Percentiles rank a stretch among this genome's conserved stretches.
These are phyloP conservation scores for Parastagonospora avenae DNA, from an alignment of 2,329 filamentous ascomycete species.

Conservation along the genomic window DNA sequence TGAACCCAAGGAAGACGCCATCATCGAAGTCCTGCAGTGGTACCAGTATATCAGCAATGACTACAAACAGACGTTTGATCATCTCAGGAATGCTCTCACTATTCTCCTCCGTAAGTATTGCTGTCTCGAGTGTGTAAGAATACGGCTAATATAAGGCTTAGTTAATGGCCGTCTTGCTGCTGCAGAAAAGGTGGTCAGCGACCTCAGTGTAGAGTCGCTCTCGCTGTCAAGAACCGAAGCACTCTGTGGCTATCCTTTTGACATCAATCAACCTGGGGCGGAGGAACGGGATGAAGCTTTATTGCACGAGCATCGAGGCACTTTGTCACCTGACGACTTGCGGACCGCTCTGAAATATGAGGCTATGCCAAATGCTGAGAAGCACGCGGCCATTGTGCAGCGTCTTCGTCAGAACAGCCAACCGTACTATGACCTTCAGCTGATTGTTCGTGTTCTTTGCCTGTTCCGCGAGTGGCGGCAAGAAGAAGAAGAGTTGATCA, in stretches of 20 bases:
- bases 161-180: slow-evolving; percentile 58
- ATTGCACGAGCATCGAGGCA: slow-evolving; percentile 25
- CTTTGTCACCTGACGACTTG: slow-evolving; percentile 22
- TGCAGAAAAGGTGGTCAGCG: slow-evolving; percentile 59
- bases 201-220: slow-evolving; percentile 56
- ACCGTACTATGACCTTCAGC: slow-evolving; percentile 51
- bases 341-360: slow-evolving; percentile 23
- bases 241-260: slow-evolving; percentile 48
- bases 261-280: slow-evolving; percentile 33
- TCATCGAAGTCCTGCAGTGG: slow-evolving; percentile 87
- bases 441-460: slow-evolving; percentile 49
- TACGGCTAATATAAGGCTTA: slow-evolving; percentile 28
- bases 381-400: slow-evolving; percentile 29
- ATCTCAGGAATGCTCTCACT: slow-evolving; percentile 76
- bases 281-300: slow-evolving; percentile 34
- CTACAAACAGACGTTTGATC: slow-evolving; percentile 64
- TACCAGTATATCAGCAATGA: slow-evolving; percentile 73
- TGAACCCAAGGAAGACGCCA: slow-evolving; percentile 67
- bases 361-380: slow-evolving; percentile 22
- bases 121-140: not conserved
- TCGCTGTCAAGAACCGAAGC: slow-evolving; percentile 48
- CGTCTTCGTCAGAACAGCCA: slow-evolving; percentile 28
- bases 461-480: slow-evolving; percentile 51
- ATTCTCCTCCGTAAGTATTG: slow-evolving; percentile 77
- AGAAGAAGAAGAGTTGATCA: slow-evolving; percentile 48